A percentile compares a stretch with the other conserved stretches of the same genome.
Conservation (phyloP, 2,329 filamentous ascomycete species). For the Phaeosphaeria sp. region DNA sequence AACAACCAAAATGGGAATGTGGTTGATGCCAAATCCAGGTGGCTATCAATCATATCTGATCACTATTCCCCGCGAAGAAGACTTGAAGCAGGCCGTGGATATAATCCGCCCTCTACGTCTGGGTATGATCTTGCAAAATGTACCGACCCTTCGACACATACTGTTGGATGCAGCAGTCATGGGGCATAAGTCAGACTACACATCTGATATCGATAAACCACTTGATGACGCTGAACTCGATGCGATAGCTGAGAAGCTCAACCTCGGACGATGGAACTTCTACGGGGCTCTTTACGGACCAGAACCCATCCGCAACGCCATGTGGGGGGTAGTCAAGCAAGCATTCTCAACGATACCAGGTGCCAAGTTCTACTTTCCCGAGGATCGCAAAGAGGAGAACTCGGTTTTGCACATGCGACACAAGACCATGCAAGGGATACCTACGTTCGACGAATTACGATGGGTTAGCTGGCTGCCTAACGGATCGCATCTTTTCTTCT, state of each 20-base stretch:
- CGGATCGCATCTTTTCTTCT: slow-evolving; percentile 53
- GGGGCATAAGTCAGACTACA: slow-evolving; percentile 44
- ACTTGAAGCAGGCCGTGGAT: slow-evolving; percentile 57
- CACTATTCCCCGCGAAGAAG: slow-evolving; percentile 57
- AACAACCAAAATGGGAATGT: slow-evolving; percentile 43
- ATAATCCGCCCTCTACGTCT: slow-evolving; percentile 52
- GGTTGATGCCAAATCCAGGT: slow-evolving; percentile 62
- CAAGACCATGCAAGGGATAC: slow-evolving; percentile 23
- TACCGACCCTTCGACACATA: slow-evolving; percentile 51
- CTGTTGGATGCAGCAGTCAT: slow-evolving; percentile 51
- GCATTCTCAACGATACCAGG: slow-evolving; percentile 42
- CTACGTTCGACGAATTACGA: slow-evolving; percentile 44
- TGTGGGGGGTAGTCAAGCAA: slow-evolving; percentile 44
- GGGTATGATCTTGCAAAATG: slow-evolving; percentile 53
- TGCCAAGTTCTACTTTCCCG: slow-evolving; percentile 43
- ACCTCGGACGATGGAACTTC: slow-evolving; percentile 56
- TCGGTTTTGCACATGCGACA: slow-evolving; percentile 37
- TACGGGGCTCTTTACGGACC: slow-evolving; percentile 51
- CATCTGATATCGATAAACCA: slow-evolving; percentile 25
- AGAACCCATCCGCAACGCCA: slow-evolving; percentile 31
- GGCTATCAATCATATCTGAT: slow-evolving; percentile 40
- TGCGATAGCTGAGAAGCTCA: slow-evolving; percentile 48
- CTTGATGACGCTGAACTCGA: slow-evolving; percentile 52
- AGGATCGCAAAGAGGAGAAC: slow-evolving; percentile 40
- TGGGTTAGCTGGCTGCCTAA: slow-evolving; percentile 49